These are phyloP conservation scores for Chlorella vulgaris DNA, from an alignment of 139 green algal genomes.

Conservation along the genomic window DNA sequence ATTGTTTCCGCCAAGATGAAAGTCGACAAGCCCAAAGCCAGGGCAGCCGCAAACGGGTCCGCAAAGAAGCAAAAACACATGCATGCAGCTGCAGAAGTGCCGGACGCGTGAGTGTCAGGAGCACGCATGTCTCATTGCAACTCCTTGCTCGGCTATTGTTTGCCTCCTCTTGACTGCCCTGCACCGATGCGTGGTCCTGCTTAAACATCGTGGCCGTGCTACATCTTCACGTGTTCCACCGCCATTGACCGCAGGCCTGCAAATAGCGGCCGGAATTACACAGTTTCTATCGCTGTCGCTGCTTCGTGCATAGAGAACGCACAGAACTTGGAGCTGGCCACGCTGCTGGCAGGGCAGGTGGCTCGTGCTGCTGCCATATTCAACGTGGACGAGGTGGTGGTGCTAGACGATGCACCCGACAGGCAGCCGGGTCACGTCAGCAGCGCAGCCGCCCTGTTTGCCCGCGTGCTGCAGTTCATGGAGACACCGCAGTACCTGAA, in stretches of 20 bases:
- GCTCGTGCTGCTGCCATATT: slow-evolving; percentile 80
- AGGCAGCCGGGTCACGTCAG: slow-evolving; percentile 38
- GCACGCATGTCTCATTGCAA: neutral
- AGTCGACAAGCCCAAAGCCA: neutral
- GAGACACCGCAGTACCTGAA: slow-evolving; percentile 91
- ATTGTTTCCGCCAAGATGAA: neutral
- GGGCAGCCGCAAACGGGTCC: neutral
- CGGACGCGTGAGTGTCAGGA: neutral
- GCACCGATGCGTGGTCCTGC: too few relatives aligned
- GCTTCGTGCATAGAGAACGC: slow-evolving; percentile 80
- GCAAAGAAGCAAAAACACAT: neutral
- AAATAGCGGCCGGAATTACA: slow-evolving; percentile 44
- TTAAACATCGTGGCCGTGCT: too few relatives aligned
- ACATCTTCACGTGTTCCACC: neutral
- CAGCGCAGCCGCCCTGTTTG: slow-evolving; percentile 69
- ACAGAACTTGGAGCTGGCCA: slow-evolving; percentile 73
- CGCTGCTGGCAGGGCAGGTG: slow-evolving; percentile 71
- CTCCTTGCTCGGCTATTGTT: too few relatives aligned
- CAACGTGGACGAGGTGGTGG: slow-evolving; percentile 83
- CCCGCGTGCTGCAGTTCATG: slow-evolving; percentile 82
- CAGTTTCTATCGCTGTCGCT: slow-evolving; percentile 76
- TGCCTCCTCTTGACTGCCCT: too few relatives aligned
- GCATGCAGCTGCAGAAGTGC: neutral
- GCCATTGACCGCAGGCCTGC: neutral
- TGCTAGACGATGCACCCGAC: slow-evolving; percentile 68